Base-by-base conservation (phyloP, 139 green algal genomes). In the Parachlorella kessleri region DNA sequence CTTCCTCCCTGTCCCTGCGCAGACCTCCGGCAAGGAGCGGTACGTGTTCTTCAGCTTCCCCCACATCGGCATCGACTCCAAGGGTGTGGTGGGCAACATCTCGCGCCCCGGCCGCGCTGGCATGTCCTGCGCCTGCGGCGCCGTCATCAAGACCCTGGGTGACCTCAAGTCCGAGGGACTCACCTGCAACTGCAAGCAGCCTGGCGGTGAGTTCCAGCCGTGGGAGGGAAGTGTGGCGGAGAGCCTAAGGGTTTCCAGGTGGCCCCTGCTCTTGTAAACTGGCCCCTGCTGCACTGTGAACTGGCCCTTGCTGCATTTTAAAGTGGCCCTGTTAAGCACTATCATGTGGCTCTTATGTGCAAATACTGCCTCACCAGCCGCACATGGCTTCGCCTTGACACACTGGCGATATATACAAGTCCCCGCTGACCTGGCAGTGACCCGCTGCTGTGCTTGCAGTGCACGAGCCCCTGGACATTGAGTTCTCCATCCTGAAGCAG, bases 11-110 rank as follows among this genome's bases (percentile, higher is more conserved):
- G 24, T 33, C 28, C 66, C 66, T 33, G 30, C 72, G 33, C 64
- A 39, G 1, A 39, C 55, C 23, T 76, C 79, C 28, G 92, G 92
- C 75, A 91, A 91, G 76, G 92, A 96, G 81, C 87, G 90, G 53
- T 96, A 97, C 77, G 91, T 98, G 37, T 97, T 98, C 88, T 96
- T 96, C 76, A 92, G 89, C 75, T 95, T 97, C 82, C 94, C 94
- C 10, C 94, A 98, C 88, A 95, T 98, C 78, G 89, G 86, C 75
- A 92, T 95, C 28, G 90, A 92, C 83, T 81, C 80, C 26, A 71
- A 76, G 0, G 89, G 89, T 75, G 80, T 85, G 26, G 73, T 94
- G 30, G 93, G n/a, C n/a, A n/a, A n/a, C n/a, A n/a, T n/a, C n/a
- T 81, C 75, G 26, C 90, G 94, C 36, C 83, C 89, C 8, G 14